Evolutionary conservation across 2,329 filamentous ascomycete genomes (phyloP).

Genomic region (Trichoderma breve): DNA sequence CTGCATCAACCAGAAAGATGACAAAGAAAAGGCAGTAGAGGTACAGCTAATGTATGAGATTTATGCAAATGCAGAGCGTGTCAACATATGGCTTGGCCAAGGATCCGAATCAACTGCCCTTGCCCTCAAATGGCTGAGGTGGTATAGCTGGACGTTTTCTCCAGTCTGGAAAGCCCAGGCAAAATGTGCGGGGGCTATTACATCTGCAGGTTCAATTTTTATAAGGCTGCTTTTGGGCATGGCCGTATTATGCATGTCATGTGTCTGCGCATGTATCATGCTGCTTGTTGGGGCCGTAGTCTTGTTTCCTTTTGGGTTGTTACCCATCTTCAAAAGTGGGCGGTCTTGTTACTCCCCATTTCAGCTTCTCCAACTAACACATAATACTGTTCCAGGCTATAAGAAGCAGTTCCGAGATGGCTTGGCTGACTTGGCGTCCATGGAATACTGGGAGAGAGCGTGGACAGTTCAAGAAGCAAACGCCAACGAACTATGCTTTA

Average conservation of each 20-base stretch:
- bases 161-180: not conserved
- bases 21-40: slow-evolving; percentile 4
- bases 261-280: not conserved
- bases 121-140: not conserved
- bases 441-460: slow-evolving; percentile 2
- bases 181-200: not conserved
- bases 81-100: slow-evolving; percentile 9
- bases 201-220: not conserved
- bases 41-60: slow-evolving; percentile 16
- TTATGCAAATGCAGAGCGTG: not conserved
- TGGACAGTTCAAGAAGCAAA: slow-evolving; percentile 8
- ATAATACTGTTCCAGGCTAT: not conserved
- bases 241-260: not conserved
- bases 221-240: not conserved
- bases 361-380: not conserved
- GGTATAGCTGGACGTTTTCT: not conserved
- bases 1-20: slow-evolving; percentile 17
- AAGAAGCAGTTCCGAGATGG: not conserved
- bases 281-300: not conserved
- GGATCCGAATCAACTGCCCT: not conserved
- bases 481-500: not conserved
- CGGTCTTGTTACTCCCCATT: not conserved
- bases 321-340: not conserved
- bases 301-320: not conserved
- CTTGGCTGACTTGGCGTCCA: not conserved